Evolutionary conservation across 2,329 filamentous ascomycete genomes (phyloP).

Genomic region (Phialophora tarda): DNA sequence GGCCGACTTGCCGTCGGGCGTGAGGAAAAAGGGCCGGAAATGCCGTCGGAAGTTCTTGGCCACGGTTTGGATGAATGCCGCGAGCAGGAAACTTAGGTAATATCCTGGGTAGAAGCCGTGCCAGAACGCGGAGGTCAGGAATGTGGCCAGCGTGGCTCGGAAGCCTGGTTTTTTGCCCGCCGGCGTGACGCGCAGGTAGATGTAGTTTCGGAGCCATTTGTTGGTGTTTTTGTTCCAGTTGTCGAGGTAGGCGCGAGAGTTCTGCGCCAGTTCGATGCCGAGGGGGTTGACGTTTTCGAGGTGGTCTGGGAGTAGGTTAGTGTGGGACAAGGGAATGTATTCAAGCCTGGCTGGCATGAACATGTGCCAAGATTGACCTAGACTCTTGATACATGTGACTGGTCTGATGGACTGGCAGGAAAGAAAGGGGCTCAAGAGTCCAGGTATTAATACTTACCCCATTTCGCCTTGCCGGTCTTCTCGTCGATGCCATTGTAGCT

Average conservation of each 20-base stretch:
- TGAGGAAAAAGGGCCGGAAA: conserved; percentile 89
- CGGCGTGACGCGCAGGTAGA: conserved; percentile 93
- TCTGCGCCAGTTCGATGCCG: conserved; percentile 87
- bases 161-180: conserved; percentile 96
- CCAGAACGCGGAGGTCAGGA: conserved; percentile 94
- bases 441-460: conserved; percentile 51
- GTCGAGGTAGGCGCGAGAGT: conserved; percentile 87
- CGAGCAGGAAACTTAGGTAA: conserved; percentile 87
- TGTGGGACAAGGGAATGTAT: not conserved
- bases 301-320: conserved; percentile 60
- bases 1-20: conserved; percentile 72
- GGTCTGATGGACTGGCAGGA: not conserved
- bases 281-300: conserved; percentile 87
- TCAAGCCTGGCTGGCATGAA: not conserved
- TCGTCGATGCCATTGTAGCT: conserved; percentile 94
- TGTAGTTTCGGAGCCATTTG: conserved; percentile 92
- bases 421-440: not conserved
- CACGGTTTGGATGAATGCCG: conserved; percentile 87
- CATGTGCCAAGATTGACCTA: too few relatives aligned
- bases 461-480: conserved; percentile 80
- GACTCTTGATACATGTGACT: too few relatives aligned
- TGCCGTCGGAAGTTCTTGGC: conserved; percentile 93
- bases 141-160: conserved; percentile 89
- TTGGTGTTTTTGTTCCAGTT: conserved; percentile 99
- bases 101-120: conserved; percentile 98